Conservation (phyloP, 345 rosid genomes). For the Clausena lansium region DNA sequence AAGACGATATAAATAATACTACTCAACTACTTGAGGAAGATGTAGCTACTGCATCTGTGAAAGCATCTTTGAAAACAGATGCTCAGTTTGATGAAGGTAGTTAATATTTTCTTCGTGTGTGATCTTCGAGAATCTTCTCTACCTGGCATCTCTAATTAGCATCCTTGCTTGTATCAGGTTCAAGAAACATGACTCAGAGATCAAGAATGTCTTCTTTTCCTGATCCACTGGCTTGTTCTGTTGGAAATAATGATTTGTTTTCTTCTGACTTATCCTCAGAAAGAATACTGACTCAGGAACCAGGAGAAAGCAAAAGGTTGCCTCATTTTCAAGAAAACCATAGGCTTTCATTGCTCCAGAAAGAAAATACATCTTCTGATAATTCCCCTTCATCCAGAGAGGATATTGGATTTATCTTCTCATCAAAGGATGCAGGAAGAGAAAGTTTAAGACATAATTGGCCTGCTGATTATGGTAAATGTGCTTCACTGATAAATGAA, state of each 20-base stretch:
- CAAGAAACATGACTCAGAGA: conserved; percentile 24
- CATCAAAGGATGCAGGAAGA: conserved; percentile 32
- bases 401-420: conserved; percentile 24
- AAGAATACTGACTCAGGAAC: conserved; percentile 18
- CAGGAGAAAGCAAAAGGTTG: conserved; percentile 27
- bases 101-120: conserved; percentile 9
- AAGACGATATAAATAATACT: conserved; percentile 26
- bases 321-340: conserved; percentile 25
- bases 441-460: conserved; percentile 33
- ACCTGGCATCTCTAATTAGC: conserved; percentile 28
- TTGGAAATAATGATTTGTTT: conserved; percentile 25
- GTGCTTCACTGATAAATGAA: conserved; percentile 30
- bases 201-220: conserved; percentile 27
- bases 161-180: conserved; percentile 41
- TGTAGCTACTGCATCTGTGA: conserved; percentile 31
- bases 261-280: conserved; percentile 31
- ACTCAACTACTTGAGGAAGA: conserved; percentile 29
- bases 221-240: conserved; percentile 25
- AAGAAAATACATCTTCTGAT: conserved; percentile 23
- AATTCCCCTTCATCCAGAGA: conserved; percentile 24
- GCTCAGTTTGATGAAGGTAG: conserved; percentile 56
- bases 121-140: conserved; percentile 19
- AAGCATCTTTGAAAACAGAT: conserved; percentile 29
- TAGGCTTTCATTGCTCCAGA: conserved; percentile 23
- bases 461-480: conserved; percentile 34